Evolutionary conservation across 2,329 filamentous ascomycete genomes (phyloP).

Genomic region (Neonectria ditissima): DNA sequence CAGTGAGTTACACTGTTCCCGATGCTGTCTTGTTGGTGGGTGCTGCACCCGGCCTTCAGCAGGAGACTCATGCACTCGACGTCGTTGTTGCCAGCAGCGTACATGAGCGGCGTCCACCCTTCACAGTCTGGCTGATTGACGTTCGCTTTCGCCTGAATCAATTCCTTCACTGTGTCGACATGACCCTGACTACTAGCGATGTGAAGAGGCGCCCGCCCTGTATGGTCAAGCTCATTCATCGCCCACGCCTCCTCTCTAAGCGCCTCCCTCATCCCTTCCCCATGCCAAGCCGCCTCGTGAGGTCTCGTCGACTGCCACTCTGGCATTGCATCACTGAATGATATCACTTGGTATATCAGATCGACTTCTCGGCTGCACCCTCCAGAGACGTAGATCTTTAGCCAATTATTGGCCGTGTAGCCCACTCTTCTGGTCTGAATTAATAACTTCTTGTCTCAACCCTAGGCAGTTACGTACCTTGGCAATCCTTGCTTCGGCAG

Average conservation of each 20-base stretch:
- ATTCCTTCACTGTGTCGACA: background rate
- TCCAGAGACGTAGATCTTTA: background rate
- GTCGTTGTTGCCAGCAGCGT: accelerated
- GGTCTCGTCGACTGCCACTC: background rate
- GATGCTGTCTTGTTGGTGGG: background rate
- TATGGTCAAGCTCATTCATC: background rate
- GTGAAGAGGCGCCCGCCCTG: background rate
- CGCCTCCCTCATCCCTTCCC: background rate
- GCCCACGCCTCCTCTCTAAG: constrained; percentile 21
- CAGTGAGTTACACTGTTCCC: background rate
- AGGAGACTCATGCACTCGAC: background rate
- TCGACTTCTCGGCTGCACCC: background rate
- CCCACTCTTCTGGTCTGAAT: background rate
- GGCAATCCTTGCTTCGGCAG: constrained; percentile 23
- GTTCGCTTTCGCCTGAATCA: constrained; percentile 17
- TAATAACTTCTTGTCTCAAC: accelerated
- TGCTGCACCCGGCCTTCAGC: background rate
- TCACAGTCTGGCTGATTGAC: accelerated
- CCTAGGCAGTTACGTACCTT: constrained; percentile 5
- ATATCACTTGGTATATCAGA: background rate
- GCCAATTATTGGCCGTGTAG: accelerated
- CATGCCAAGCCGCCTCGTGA: constrained; percentile 2
- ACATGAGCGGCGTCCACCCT: accelerated
- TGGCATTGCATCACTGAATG: background rate
- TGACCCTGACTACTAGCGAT: accelerated